Evolutionary conservation across 352 stramenopile species (phyloP).

Genomic region (Pythium utonaiense): DNA sequence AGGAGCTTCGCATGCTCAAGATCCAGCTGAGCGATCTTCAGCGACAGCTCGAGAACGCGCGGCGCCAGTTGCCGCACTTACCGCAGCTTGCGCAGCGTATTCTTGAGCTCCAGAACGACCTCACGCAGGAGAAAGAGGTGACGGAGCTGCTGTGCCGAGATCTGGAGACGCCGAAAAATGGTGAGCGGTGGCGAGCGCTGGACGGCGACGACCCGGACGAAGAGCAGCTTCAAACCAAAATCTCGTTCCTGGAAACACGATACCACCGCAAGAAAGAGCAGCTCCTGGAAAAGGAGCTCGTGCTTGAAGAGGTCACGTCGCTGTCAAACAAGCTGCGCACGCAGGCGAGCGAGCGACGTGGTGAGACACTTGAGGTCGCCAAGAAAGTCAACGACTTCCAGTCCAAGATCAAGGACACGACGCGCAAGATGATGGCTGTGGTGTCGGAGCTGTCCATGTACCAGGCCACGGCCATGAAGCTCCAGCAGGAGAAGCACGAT

Average conservation of each 20-base stretch:
- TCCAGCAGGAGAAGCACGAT: conserved; percentile 91
- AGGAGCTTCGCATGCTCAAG: conserved; percentile 74
- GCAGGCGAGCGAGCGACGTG: conserved; percentile 70
- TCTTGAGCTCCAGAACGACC: conserved; percentile 71
- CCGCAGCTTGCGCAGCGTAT: conserved; percentile 82
- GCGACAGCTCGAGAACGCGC: conserved; percentile 68
- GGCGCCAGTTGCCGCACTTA: conserved; percentile 70
- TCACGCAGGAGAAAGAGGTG: conserved; percentile 82
- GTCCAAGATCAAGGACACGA: conserved; percentile 87
- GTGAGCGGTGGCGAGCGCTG: conserved; percentile 83
- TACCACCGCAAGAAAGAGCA: conserved; percentile 91
- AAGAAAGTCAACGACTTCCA: conserved; percentile 92
- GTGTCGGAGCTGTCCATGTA: conserved; percentile 95
- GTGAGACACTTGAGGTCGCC: conserved; percentile 78
- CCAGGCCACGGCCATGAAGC: conserved; percentile 92
- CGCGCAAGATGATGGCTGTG: conserved; percentile 93
- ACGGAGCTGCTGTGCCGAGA: conserved; percentile 89
- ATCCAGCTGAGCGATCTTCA: conserved; percentile 71
- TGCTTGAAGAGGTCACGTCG: conserved; percentile 91
- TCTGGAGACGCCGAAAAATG: conserved; percentile 89
- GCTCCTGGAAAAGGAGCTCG: conserved; percentile 92
- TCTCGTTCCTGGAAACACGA: conserved; percentile 81
- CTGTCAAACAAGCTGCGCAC: conserved; percentile 81
- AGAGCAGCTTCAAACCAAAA: conserved; percentile 84
- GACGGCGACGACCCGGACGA: conserved; percentile 87